These are phyloP conservation scores for Hygrocybe punicea DNA, from an alignment of 768 basidiomycete species.

Conservation along the genomic window DNA sequence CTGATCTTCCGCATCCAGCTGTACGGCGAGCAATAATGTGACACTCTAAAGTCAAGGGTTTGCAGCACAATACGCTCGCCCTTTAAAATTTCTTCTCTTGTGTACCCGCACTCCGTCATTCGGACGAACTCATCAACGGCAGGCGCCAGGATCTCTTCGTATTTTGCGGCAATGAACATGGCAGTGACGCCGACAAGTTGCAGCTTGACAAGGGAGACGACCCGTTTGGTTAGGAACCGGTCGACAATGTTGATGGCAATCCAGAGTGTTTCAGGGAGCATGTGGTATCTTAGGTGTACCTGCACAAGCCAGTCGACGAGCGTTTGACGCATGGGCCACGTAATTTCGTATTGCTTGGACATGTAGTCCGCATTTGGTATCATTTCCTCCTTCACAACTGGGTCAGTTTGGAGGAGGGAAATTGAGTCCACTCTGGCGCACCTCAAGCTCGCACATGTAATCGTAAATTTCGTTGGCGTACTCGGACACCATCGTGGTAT, in stretches of 20 bases:
- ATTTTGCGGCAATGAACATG: slow-evolving; percentile 98
- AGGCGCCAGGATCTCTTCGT: slow-evolving; percentile 97
- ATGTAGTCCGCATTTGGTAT: slow-evolving; percentile 96
- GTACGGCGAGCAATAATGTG: slow-evolving; percentile 98
- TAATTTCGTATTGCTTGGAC: slow-evolving; percentile 87
- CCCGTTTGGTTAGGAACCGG: slow-evolving; percentile 84
- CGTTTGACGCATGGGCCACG: slow-evolving; percentile 92
- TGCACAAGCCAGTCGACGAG: slow-evolving; percentile 98
- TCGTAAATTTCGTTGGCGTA: slow-evolving; percentile 98
- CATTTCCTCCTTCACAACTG: slow-evolving; percentile 59
- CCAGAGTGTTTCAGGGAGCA: slow-evolving; percentile 99
- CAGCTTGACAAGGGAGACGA: slow-evolving; percentile 85
- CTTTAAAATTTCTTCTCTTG: slow-evolving; percentile 93
- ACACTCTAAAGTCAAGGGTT: slow-evolving; percentile 91
- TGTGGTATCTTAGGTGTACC: slow-evolving; percentile 96
- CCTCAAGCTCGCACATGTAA: slow-evolving; percentile 94
- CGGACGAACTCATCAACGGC: slow-evolving; percentile 97
- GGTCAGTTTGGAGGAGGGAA: neutral
- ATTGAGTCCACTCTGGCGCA: slow-evolving; percentile 32
- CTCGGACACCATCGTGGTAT: slow-evolving; percentile 96
- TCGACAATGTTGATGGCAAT: slow-evolving; percentile 97
- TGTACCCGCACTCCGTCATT: slow-evolving; percentile 95
- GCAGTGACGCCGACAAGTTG: slow-evolving; percentile 98
- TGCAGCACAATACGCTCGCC: slow-evolving; percentile 96
- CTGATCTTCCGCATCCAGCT: slow-evolving; percentile 98